Percentiles rank a stretch among this genome's conserved stretches.
Conservation (phyloP, 352 stramenopile species). For the Pythium aphanidermatum region DNA sequence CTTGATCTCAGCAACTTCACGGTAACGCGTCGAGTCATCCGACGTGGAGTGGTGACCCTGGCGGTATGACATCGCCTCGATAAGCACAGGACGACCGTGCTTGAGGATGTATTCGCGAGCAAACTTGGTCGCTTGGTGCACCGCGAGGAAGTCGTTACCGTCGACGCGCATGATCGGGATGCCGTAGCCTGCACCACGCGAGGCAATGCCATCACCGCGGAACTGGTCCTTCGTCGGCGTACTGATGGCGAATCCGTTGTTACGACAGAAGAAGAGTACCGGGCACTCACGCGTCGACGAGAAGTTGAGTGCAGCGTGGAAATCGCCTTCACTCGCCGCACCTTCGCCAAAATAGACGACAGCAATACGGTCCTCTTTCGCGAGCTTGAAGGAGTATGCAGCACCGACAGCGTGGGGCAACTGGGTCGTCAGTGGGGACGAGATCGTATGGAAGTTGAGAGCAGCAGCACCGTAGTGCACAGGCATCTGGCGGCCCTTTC, state of each 20-base stretch:
- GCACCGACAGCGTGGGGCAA: conserved; percentile 94
- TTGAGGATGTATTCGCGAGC: conserved; percentile 90
- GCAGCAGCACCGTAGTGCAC: conserved; percentile 96
- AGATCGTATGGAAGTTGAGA: conserved; percentile 98
- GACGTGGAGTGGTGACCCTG: conserved; percentile 97
- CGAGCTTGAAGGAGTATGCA: conserved; percentile 95
- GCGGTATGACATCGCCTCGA: conserved; percentile 98
- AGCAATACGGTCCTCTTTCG: conserved; percentile 85
- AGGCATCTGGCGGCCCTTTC: conserved; percentile 97
- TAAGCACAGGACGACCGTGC: conserved; percentile 89
- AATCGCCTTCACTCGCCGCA: conserved; percentile 95
- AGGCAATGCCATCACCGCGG: conserved; percentile 95
- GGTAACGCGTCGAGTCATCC: conserved; percentile 97
- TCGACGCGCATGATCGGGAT: conserved; percentile 97
- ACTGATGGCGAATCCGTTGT: conserved; percentile 98
- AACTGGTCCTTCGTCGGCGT: conserved; percentile 97
- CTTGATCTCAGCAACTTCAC: conserved; percentile 91
- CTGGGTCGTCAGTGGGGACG: conserved; percentile 95
- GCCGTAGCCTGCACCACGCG: conserved; percentile 92
- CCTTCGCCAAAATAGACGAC: conserved; percentile 98
- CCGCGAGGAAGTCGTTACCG: conserved; percentile 96
- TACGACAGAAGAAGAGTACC: conserved; percentile 97
- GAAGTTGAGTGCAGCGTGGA: conserved; percentile 97
- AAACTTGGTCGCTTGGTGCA: conserved; percentile 88
- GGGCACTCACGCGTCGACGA: conserved; percentile 94